These are phyloP conservation scores for Lachancea lanzarotensis DNA, from an alignment of 805 yeast species.

Conservation along the genomic window DNA sequence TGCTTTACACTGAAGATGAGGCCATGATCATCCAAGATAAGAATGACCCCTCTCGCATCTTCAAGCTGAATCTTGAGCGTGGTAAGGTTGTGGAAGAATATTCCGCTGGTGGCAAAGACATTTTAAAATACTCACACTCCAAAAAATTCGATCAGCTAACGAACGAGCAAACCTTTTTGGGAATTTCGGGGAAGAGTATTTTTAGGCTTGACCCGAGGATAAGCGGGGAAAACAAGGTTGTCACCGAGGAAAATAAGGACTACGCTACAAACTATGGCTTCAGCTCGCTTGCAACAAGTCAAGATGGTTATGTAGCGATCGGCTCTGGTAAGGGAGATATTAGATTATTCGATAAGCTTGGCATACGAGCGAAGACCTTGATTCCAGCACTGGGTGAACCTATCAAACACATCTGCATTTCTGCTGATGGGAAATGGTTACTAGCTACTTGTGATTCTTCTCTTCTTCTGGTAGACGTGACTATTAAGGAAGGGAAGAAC, in stretches of 20 bases:
- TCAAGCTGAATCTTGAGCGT: slow-evolving; percentile 69
- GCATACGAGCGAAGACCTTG: slow-evolving; percentile 68
- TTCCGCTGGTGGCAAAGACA: slow-evolving; percentile 47
- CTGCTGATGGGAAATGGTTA: slow-evolving; percentile 76
- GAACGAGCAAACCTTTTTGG: slow-evolving; percentile 66
- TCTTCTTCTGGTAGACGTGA: slow-evolving; percentile 61
- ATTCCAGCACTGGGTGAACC: slow-evolving; percentile 81
- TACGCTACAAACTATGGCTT: slow-evolving; percentile 54
- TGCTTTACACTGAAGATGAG: slow-evolving; percentile 74
- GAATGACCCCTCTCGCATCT: slow-evolving; percentile 40
- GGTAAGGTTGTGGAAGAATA: slow-evolving; percentile 88
- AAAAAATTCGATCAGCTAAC: slow-evolving; percentile 68
- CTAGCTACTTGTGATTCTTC: slow-evolving; percentile 74
- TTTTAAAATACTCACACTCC: slow-evolving; percentile 61
- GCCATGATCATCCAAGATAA: slow-evolving; percentile 59
- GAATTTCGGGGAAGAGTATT: slow-evolving; percentile 56
- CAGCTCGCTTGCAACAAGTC: slow-evolving; percentile 62
- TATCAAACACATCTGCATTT: slow-evolving; percentile 58
- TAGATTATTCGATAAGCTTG: slow-evolving; percentile 64
- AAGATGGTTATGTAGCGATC: slow-evolving; percentile 65
- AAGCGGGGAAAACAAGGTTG: slow-evolving; percentile 47
- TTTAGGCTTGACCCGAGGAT: slow-evolving; percentile 80
- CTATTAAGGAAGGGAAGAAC: slow-evolving; percentile 55
- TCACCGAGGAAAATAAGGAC: slow-evolving; percentile 45
- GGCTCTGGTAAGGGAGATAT: slow-evolving; percentile 73